A percentile compares a stretch with the other conserved stretches of the same genome.
Evolutionary conservation across 2,329 filamentous ascomycete genomes (phyloP).

Genomic region (Ophiostoma tasmaniense): DNA sequence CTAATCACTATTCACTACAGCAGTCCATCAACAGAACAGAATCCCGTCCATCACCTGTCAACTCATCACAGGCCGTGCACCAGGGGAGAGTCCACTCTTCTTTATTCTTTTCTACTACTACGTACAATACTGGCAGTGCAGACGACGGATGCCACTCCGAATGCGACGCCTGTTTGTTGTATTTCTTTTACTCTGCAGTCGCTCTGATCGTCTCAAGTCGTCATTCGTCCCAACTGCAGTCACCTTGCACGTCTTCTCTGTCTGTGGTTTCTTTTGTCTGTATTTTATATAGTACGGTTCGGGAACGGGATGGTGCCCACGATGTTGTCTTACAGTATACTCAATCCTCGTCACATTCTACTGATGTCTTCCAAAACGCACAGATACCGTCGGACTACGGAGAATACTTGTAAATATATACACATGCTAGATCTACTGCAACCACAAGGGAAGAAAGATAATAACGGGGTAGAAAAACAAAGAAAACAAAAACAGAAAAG

Average conservation of each 20-base stretch:
- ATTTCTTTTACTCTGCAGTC: neutral
- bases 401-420: neutral
- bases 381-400: neutral
- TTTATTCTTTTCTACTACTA: neutral
- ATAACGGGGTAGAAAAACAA: too few relatives aligned
- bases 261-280: neutral
- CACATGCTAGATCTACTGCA: neutral
- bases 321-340: neutral
- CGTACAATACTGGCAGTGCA: neutral
- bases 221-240: neutral
- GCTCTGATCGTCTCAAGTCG: neutral
- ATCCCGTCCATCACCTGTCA: too few relatives aligned
- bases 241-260: neutral
- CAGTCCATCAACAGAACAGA: too few relatives aligned
- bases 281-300: neutral
- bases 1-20: too few relatives aligned
- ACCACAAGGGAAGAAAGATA: neutral
- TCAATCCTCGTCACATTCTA: neutral
- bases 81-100: neutral
- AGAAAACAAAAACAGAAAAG: neutral
- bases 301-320: neutral
- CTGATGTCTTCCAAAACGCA: neutral
- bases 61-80: neutral
- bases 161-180: neutral
- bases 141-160: neutral